Evolutionary conservation across 345 rosid genomes (phyloP), one percentile per base, ranked within the genome.

Genomic region (Hevea brasiliensis): DNA sequence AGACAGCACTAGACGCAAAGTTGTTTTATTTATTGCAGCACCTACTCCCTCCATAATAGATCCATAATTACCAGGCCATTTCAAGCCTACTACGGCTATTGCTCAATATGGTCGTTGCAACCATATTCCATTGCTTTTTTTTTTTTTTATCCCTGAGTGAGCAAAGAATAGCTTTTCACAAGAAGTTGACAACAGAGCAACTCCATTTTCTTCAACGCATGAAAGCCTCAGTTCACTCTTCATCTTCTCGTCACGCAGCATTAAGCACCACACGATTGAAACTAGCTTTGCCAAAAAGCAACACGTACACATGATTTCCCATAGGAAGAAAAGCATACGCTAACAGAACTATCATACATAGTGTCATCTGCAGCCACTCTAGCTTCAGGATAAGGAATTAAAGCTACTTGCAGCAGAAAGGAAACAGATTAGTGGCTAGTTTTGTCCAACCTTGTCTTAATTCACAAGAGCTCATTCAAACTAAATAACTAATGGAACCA

Each of bases 1-100:
- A 75, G 63, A 74, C 26, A 85, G 91, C 95, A 94, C 96, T 81
- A 73, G 21, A 77, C 79, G 4, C 37, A 72, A 72, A 77, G 40
- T 21, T 12, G 55, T 41, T 74, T 68, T 76, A 58, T 79, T 87
- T 80, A 83, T 74, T 80, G 76, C 81, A 77, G 71, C 82, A 87
- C 88, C 85, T 74, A 87, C 87, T 61, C 74, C 81, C 41, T 60
- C 29, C 61, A 77, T 21, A 40, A 66, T 69, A 68, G 29, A 69
- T 8, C 65, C 64, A 2, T 18, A 8, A 78, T 68, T 74, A 79
- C 63, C 27, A 32, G 66, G 56, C 70, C 66, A 73, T 51, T 82
- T 56, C 73, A 81, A 79, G 75, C 76, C 65, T 79, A 72, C 63
- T 80, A 44, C 70, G 45, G 74, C 32, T 65, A 76, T 79, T 65